A percentile compares a stretch with the other conserved stretches of the same genome.
phyloP scores from a whole-genome alignment of 73 alveolate genomes.

The Symbiodinium natans region DNA sequence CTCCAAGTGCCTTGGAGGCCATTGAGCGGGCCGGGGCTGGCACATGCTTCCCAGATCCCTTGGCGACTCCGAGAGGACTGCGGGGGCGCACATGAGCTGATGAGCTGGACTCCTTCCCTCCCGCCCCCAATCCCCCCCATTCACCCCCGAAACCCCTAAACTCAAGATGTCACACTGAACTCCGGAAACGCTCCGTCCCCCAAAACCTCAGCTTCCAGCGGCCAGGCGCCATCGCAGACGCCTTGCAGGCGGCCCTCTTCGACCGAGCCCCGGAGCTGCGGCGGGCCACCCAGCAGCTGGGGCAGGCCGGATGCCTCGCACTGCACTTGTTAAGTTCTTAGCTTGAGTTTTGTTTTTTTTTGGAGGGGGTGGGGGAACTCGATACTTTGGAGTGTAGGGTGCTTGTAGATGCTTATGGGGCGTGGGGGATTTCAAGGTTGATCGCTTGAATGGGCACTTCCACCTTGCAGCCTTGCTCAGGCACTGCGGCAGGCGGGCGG shows the following conservation, averaged over 20 bases:
- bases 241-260: not conserved
- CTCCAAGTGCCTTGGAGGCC: not conserved
- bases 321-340: not conserved
- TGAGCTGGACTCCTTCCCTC: too few relatives aligned
- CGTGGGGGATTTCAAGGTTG: too few relatives aligned
- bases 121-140: too few relatives aligned
- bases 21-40: slow-evolving; percentile 57
- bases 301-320: not conserved
- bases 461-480: not conserved
- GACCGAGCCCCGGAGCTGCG: not conserved
- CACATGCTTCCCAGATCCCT: slow-evolving; percentile 36
- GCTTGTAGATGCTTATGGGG: too few relatives aligned
- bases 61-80: slow-evolving; percentile 79
- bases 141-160: too few relatives aligned
- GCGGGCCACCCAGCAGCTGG: not conserved
- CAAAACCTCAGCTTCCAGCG: not conserved
- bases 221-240: not conserved
- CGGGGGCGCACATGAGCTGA: too few relatives aligned
- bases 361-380: too few relatives aligned
- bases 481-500: slow-evolving; percentile 78
- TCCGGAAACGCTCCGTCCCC: not conserved
- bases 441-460: too few relatives aligned
- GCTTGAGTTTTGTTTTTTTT: too few relatives aligned
- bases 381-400: too few relatives aligned
- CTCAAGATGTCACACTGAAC: too few relatives aligned